phyloP scores from a whole-genome alignment of 2,329 filamentous ascomycete genomes.

The Fusarium guadeloupense region DNA sequence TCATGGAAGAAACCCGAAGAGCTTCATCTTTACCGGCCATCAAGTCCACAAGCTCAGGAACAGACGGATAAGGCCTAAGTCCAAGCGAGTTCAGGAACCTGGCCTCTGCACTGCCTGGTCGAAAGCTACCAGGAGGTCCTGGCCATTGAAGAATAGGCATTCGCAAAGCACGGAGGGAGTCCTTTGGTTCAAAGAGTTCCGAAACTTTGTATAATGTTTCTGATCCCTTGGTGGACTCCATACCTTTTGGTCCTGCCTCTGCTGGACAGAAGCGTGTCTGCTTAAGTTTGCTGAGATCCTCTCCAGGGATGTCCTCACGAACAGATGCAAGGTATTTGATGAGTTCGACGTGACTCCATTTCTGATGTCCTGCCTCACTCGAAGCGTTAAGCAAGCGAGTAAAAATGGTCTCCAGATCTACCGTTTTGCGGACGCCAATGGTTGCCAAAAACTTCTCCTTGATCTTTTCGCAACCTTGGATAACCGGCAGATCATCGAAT shows the following conservation, averaged over 20 bases:
- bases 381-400: conserved; percentile 77
- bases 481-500: conserved; percentile 90
- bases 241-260: conserved; percentile 67
- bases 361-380: conserved; percentile 61
- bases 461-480: conserved; percentile 77
- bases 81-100: conserved; percentile 79
- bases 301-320: conserved; percentile 82
- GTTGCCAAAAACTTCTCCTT: conserved; percentile 90
- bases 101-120: conserved; percentile 73
- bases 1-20: conserved; percentile 75
- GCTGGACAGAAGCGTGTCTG: conserved; percentile 84
- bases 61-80: conserved; percentile 74
- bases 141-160: conserved; percentile 87
- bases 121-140: conserved; percentile 69
- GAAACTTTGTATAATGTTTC: conserved; percentile 73
- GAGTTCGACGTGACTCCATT: conserved; percentile 93
- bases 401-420: conserved; percentile 94
- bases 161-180: conserved; percentile 72
- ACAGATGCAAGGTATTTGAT: conserved; percentile 95
- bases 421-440: conserved; percentile 91
- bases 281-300: conserved; percentile 81
- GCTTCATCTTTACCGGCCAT: conserved; percentile 70
- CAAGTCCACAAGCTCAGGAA: conserved; percentile 78
- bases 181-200: conserved; percentile 84
- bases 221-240: conserved; percentile 63